Conservation (phyloP, 2,329 filamentous ascomycete genomes). For the Camptophora hylomeconis region DNA sequence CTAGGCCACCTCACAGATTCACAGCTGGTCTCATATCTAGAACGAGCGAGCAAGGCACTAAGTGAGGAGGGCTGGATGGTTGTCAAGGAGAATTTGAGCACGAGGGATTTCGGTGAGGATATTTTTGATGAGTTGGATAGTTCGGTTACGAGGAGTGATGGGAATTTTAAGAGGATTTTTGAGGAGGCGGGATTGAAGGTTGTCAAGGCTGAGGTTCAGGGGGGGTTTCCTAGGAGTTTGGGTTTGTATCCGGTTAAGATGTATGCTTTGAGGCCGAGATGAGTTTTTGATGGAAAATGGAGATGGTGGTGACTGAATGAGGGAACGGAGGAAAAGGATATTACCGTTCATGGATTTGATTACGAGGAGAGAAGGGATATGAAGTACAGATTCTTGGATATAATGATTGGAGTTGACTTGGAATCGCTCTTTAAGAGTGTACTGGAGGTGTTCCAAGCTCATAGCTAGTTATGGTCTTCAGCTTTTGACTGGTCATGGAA, state of each 20-base stretch:
- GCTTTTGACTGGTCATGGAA: no score
- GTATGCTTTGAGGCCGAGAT: slow-evolving; percentile 55
- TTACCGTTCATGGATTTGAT: no score
- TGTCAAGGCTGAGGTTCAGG: slow-evolving; percentile 59
- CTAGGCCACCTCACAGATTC: slow-evolving; percentile 65
- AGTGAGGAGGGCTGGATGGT: slow-evolving; percentile 39
- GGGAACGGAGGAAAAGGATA: no score
- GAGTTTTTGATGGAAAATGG: background rate
- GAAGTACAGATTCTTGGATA: no score
- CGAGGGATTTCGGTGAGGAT: slow-evolving; percentile 41
- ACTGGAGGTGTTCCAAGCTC: no score
- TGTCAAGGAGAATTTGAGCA: slow-evolving; percentile 68
- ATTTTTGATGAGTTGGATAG: slow-evolving; percentile 64
- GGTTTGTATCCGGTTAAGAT: slow-evolving; percentile 61
- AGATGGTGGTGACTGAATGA: background rate
- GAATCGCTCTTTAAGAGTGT: no score
- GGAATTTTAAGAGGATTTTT: slow-evolving; percentile 59
- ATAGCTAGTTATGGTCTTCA: no score
- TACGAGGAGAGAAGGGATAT: no score
- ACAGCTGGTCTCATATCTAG: slow-evolving; percentile 56
- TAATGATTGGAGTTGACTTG: no score
- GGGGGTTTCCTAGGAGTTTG: slow-evolving; percentile 50
- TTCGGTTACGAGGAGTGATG: slow-evolving; percentile 63
- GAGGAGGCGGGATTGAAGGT: slow-evolving; percentile 53
- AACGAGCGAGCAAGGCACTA: slow-evolving; percentile 43